Conservation (phyloP, 2,329 filamentous ascomycete species). For the Phialemonium atrogriseum region DNA sequence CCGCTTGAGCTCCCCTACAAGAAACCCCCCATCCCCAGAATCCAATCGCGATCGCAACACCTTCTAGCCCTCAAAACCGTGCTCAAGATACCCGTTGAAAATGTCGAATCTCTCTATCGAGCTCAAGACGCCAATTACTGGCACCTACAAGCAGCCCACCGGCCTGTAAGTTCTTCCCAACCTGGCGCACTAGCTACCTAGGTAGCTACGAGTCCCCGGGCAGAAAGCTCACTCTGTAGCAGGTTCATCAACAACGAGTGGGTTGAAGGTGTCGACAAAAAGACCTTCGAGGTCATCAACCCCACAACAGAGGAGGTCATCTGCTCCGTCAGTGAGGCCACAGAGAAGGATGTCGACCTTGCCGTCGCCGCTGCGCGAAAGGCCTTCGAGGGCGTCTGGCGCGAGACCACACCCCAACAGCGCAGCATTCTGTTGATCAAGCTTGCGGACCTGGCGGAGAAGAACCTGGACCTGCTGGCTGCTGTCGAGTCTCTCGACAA, state of each 20-base stretch:
- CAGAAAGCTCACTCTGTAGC: slow-evolving; percentile 6
- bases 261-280: slow-evolving; percentile 73
- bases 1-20: no score
- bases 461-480: slow-evolving; percentile 68
- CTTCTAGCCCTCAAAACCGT: no score
- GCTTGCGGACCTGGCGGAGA: slow-evolving; percentile 72
- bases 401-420: slow-evolving; percentile 56
- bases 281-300: slow-evolving; percentile 90
- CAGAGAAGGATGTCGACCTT: slow-evolving; percentile 75
- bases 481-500: slow-evolving; percentile 84
- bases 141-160: slow-evolving; percentile 49
- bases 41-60: no score
- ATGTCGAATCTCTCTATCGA: slow-evolving; percentile 34
- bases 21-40: no score
- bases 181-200: no score
- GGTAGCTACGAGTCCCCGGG: no score
- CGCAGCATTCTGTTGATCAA: slow-evolving; percentile 64
- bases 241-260: slow-evolving; percentile 94
- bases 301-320: slow-evolving; percentile 79
- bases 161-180: slow-evolving; percentile 45
- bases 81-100: slow-evolving; percentile 10
- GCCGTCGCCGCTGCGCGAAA: slow-evolving; percentile 80
- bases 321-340: slow-evolving; percentile 72
- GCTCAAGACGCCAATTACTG: slow-evolving; percentile 61
- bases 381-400: slow-evolving; percentile 72